A percentile compares a stretch with the other conserved stretches of the same genome.
Evolutionary conservation across 495 filamentous ascomycete genomes (phyloP).

Genomic region (Aspergillus indologenus): DNA sequence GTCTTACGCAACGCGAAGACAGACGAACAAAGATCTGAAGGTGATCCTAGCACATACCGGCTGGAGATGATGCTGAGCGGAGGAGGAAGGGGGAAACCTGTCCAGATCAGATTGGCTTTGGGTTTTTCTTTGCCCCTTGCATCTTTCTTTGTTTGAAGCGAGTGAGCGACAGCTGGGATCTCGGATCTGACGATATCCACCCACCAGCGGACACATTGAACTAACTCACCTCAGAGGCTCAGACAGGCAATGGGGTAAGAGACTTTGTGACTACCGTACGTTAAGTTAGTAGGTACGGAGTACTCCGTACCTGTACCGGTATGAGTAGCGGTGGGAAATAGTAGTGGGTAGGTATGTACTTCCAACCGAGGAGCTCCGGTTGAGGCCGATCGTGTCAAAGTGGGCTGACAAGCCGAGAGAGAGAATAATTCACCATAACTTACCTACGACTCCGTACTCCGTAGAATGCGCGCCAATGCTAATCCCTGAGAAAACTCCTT

Average conservation of each 20-base stretch:
- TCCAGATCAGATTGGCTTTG: conserved; percentile 2
- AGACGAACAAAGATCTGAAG: not conserved
- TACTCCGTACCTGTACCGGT: no score
- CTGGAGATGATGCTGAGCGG: not conserved
- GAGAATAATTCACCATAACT: no score
- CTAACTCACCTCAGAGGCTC: no score
- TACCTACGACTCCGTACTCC: no score
- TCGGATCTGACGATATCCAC: not conserved
- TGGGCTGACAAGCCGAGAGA: no score
- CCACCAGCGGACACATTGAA: not conserved
- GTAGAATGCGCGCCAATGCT: no score
- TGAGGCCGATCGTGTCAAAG: not conserved
- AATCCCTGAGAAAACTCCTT: not conserved
- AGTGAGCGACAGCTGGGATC: not conserved
- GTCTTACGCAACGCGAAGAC: not conserved
- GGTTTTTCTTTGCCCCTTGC: conserved; percentile 3
- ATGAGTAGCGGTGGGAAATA: no score
- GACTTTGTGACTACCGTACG: not conserved
- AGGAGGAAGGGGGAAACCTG: not conserved
- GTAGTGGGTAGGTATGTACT: no score
- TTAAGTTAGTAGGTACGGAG: no score
- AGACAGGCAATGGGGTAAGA: not conserved
- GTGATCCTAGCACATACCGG: not conserved
- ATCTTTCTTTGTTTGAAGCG: conserved; percentile 4
- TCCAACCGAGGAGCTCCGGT: not conserved